Conservation (phyloP, 805 yeast genomes). For the Candida bentonensis region DNA sequence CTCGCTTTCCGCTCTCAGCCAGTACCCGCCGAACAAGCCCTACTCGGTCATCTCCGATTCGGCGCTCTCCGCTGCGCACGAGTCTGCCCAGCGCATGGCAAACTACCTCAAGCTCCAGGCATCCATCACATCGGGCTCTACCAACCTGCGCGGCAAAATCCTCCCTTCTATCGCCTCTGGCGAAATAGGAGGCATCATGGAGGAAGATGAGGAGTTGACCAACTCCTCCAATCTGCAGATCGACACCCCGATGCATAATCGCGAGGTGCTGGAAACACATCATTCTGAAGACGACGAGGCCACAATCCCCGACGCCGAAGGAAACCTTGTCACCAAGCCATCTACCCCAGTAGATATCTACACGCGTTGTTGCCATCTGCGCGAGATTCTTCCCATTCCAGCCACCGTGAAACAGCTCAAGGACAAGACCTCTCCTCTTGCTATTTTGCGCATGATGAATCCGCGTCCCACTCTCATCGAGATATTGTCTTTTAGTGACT, state of each 20-base stretch:
- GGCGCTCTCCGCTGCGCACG: background rate
- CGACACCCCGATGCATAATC: constrained; percentile 9
- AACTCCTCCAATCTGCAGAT: constrained; percentile 1
- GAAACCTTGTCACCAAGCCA: constrained; percentile 5
- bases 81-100: constrained; percentile 7
- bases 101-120: constrained; percentile 7
- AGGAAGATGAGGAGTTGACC: constrained; percentile 6
- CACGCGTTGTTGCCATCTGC: constrained; percentile 82
- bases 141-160: constrained; percentile 4
- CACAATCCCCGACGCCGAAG: constrained; percentile 21
- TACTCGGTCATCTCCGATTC: background rate
- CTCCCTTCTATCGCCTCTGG: constrained; percentile 5
- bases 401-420: constrained; percentile 73
- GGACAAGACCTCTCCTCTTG: constrained; percentile 63
- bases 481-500: constrained; percentile 77
- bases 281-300: constrained; percentile 4
- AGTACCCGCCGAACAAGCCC: constrained; percentile 7
- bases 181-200: constrained; percentile 1
- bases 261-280: background rate
- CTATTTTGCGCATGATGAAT: constrained; percentile 57
- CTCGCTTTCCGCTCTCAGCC: constrained; percentile 2
- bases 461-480: constrained; percentile 88
- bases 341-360: constrained; percentile 57
- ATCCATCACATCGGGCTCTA: constrained; percentile 13
- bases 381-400: constrained; percentile 87